phyloP scores from a whole-genome alignment of 768 basidiomycete species.

The Rhodotorula kratochvilovae region DNA sequence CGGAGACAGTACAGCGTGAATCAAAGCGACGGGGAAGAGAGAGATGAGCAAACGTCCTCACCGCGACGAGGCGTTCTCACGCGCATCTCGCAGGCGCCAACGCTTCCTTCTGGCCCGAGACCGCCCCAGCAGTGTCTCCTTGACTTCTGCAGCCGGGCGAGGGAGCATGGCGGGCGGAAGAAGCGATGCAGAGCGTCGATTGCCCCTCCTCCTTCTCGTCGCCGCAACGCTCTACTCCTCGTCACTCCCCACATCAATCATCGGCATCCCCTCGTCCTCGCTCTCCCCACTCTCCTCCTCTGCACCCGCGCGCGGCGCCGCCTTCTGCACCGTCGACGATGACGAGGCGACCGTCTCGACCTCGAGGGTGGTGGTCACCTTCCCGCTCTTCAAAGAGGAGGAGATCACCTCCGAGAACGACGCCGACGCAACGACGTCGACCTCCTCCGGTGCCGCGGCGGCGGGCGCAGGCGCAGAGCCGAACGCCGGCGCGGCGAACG shows the following conservation, averaged over 20 bases:
- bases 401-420: not conserved
- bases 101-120: too few species aligned
- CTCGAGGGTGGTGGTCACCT: not conserved
- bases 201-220: too few species aligned
- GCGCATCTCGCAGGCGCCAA: too few species aligned
- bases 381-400: too few species aligned
- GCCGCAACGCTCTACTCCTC: conserved; percentile 10
- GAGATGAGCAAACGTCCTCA: too few species aligned
- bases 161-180: too few species aligned
- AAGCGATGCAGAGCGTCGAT: too few species aligned
- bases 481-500: conserved; percentile 27
- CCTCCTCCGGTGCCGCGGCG: not conserved
- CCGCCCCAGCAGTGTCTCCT: too few species aligned
- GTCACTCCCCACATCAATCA: conserved; percentile 29
- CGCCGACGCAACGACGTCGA: not conserved
- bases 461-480: not conserved
- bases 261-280: conserved; percentile 36
- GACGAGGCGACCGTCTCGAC: not conserved
- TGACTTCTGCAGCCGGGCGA: too few species aligned
- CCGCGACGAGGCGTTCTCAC: too few species aligned
- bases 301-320: not conserved
- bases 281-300: conserved; percentile 10
- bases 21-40: too few species aligned
- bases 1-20: too few species aligned
- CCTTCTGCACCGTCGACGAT: not conserved